These are phyloP conservation scores for Rhinocladiella mackenziei DNA, from an alignment of 2,329 filamentous ascomycete genomes.

Conservation along the genomic window DNA sequence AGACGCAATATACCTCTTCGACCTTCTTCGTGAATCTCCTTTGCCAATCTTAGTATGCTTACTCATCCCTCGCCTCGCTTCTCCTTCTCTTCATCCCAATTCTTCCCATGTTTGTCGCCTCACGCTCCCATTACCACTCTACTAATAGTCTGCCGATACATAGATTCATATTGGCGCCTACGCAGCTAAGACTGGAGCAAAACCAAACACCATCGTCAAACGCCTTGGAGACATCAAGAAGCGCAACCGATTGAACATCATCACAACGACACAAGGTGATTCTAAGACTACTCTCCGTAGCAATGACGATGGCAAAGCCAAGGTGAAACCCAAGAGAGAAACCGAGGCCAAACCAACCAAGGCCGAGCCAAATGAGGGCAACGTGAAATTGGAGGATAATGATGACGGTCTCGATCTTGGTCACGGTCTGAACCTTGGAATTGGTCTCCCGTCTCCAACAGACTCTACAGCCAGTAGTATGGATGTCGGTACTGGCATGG, in stretches of 20 bases:
- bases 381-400: not conserved
- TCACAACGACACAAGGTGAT: constrained; percentile 10
- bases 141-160: not conserved
- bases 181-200: constrained; percentile 13
- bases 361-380: not conserved
- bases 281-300: not conserved
- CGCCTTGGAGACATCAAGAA: constrained; percentile 19
- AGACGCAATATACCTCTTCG: constrained; percentile 17
- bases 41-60: constrained; percentile 11
- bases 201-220: constrained; percentile 19
- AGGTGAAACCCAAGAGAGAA: constrained; percentile 1
- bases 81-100: not conserved
- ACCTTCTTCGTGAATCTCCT: constrained; percentile 13
- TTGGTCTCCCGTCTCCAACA: constrained; percentile 7
- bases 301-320: not conserved
- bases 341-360: not conserved
- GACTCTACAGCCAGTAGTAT: not conserved
- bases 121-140: too few species aligned
- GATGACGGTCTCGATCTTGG: too few species aligned
- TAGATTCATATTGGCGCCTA: constrained; percentile 16
- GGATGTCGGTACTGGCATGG: not conserved
- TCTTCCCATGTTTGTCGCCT: too few species aligned
- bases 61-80: not conserved
- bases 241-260: constrained; percentile 18
- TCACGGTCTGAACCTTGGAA: not conserved